Conservation (phyloP, 768 basidiomycete genomes). For the Brasilioporus rufonigricans region DNA sequence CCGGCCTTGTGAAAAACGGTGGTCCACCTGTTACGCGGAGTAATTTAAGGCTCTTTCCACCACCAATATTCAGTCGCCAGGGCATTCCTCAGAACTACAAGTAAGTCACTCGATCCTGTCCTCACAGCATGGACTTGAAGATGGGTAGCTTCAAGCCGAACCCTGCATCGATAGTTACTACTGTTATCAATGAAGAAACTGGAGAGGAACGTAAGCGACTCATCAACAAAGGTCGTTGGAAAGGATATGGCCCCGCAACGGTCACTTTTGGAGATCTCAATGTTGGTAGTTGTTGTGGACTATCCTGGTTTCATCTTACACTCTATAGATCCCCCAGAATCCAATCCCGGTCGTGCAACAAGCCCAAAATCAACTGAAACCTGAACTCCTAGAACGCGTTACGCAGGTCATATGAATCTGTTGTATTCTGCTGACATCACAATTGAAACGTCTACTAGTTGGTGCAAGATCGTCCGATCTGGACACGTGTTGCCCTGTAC, state of each 20-base stretch:
- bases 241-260: conserved; percentile 72
- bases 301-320: background rate
- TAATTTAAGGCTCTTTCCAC: conserved; percentile 77
- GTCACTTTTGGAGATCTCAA: conserved; percentile 62
- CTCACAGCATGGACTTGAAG: background rate
- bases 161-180: conserved; percentile 67
- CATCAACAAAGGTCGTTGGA: conserved; percentile 88
- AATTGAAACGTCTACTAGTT: conserved; percentile 42
- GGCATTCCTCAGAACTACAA: conserved; percentile 78
- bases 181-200: conserved; percentile 66
- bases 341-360: conserved; percentile 64
- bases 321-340: conserved; percentile 57
- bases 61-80: conserved; percentile 86
- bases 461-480: conserved; percentile 76
- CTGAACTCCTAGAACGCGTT: conserved; percentile 51
- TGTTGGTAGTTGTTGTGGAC: conserved; percentile 25
- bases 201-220: conserved; percentile 79
- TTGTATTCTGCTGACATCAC: conserved; percentile 6
- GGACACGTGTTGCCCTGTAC: conserved; percentile 84
- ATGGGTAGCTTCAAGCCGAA: conserved; percentile 70
- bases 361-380: conserved; percentile 52
- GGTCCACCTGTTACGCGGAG: conserved; percentile 36
- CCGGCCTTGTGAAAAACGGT: conserved; percentile 31
- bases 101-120: conserved; percentile 37
- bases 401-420: conserved; percentile 40